Evolutionary conservation across 352 stramenopile species (phyloP).

Genomic region (Aphanomyces invadans): DNA sequence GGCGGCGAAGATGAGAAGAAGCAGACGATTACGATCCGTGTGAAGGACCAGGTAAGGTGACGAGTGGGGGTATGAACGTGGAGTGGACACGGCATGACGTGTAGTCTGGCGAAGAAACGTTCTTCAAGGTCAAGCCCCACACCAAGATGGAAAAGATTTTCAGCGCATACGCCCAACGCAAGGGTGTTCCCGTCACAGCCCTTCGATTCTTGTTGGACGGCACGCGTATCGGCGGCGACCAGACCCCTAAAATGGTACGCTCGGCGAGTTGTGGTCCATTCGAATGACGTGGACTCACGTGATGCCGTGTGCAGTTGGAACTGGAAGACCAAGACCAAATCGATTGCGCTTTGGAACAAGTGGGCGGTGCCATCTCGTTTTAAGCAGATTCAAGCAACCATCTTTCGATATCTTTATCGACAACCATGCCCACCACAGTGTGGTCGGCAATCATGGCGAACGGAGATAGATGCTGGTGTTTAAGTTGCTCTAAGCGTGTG

Average conservation of each 20-base stretch:
- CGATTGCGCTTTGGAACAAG: slow-evolving; percentile 91
- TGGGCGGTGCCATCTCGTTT: slow-evolving; percentile 46
- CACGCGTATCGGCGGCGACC: slow-evolving; percentile 89
- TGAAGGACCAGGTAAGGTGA: slow-evolving; percentile 68
- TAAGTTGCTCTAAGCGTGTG: slow-evolving; percentile 11
- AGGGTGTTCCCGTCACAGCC: slow-evolving; percentile 83
- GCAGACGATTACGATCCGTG: slow-evolving; percentile 83
- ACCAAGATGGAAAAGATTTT: slow-evolving; percentile 99
- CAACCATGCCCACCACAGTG: too few relatives aligned
- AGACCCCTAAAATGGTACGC: slow-evolving; percentile 89
- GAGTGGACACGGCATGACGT: neutral
- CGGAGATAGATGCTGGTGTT: neutral
- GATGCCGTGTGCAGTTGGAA: slow-evolving; percentile 55
- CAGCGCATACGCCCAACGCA: slow-evolving; percentile 91
- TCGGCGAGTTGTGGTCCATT: too few relatives aligned
- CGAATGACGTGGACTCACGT: neutral
- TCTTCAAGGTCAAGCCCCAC: slow-evolving; percentile 99
- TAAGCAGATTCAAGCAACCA: neutral
- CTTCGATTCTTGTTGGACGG: slow-evolving; percentile 96
- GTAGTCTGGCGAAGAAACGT: slow-evolving; percentile 92
- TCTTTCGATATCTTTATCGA: neutral
- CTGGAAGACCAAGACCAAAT: slow-evolving; percentile 98
- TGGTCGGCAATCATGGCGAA: too few relatives aligned
- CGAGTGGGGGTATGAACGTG: too few relatives aligned
- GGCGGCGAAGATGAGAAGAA: slow-evolving; percentile 62